Evolutionary conservation across 169 alveolate species (phyloP), one percentile per base, ranked within the genome.

Genomic region (Plasmodium berghei): DNA sequence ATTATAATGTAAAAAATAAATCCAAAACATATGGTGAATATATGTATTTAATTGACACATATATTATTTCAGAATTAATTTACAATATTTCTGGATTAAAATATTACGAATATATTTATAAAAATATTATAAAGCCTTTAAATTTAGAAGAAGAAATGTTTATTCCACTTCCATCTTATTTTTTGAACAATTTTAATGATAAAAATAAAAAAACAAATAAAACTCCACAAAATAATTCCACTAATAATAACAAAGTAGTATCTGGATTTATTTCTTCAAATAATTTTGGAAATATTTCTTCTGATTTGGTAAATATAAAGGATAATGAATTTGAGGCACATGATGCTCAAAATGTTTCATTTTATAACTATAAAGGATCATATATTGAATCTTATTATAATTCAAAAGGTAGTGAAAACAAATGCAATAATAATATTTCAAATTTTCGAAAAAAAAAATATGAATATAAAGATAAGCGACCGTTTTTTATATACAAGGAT

Each of bases 101-200:
- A 28, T 83, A 83, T 22, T 10, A 70, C 69, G 90, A 83, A 9
- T 83, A 83, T 55, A 83, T 83, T 34, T 83, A 67, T 55, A 83
- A 69, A 62, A 67, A 83, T 46, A 83, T 83, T 56, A 46, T 83
- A 6, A 83, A 83, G 9, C 90, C 90, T 24, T 72, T 83, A 26
- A 52, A 83, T 69, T 40, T 83, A 63, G 58, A 24, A 6, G 85
- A 83, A 28, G 90, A 83, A 55, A 83, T 83, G 86, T 83, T 67
- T 46, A 58, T 83, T 5, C 90, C 90, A 9, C 24, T 83, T 16
- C 90, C 90, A 6, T 67, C 90, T 9, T 20, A 66, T 26, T 55
- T 83, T 12, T 70, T 83, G 34, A 83, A 69, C 10, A 83, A 55
- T 14, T 24, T 45, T 3, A 40, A 77, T 18, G 45, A 77, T 10